Base-by-base conservation (phyloP, 441 rosid genomes). In the Eruca vesicaria region DNA sequence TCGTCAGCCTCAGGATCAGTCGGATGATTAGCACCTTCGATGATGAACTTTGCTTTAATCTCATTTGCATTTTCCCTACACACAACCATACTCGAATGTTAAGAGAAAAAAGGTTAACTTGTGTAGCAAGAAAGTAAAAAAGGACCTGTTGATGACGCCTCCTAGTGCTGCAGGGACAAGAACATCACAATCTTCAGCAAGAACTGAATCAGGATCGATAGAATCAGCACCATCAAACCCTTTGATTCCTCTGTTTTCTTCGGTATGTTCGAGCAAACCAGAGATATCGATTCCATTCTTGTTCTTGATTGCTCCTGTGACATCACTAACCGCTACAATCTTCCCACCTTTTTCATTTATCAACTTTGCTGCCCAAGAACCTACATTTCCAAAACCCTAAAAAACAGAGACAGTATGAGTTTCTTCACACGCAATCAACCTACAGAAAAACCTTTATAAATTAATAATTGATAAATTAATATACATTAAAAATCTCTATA, bases 11-110 rank as follows among this genome's bases (percentile, higher is more conserved):
- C 90, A 4, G 93, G 90, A 68, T 88, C 93, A 20, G 93, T 88
- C 11, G 93, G 93, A 72, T 88, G 93, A 72, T 88, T 86, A 16
- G 90, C 93, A 26, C 88, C 90, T 86, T 88, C 93, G 2, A 88
- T 74, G 28, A 86, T 88, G 31, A 84, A 88, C 76, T 85, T 88
- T 9, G 90, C 93, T 83, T 82, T 86, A 19, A 86, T 88, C 7
- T 85, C 86, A 43, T 82, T 88, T 18, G 93, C 90, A 74, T 88
- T 88, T 57, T 78, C 89, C 83, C 88, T 86, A 78, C 38, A 45
- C 15, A 45, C 11, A 71, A 58, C 19, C 52, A 71, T 36, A 78
- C 32, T n/a, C 29, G 0, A 18, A 10, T 19, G 36, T 35, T 32
- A 11, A 15, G 19, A 33, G 20, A 20, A 67, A 38, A 67, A 48